Percentiles rank a stretch among this genome's conserved stretches.
These are phyloP conservation scores for Metarhizium guizhouense DNA, from an alignment of 2,329 filamentous ascomycete genomes.

Conservation along the genomic window DNA sequence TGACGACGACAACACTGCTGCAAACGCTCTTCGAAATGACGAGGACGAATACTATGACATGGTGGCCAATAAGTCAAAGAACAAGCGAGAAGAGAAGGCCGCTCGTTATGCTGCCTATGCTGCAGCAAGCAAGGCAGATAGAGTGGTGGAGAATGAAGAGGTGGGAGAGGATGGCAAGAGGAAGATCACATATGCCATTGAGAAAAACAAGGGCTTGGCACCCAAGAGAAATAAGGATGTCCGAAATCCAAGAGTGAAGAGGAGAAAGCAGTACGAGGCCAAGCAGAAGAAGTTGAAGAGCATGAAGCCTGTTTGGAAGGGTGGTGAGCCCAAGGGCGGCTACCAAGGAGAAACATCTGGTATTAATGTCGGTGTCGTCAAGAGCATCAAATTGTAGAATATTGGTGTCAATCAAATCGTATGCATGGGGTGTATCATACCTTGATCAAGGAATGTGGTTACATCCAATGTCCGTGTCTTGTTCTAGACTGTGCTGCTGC, in stretches of 20 bases:
- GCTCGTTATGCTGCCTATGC: slow-evolving; percentile 46
- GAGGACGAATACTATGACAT: slow-evolving; percentile 85
- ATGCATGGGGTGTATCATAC: neutral
- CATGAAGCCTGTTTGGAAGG: slow-evolving; percentile 78
- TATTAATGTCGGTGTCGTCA: slow-evolving; percentile 89
- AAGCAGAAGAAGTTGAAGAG: slow-evolving; percentile 96
- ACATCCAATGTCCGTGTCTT: neutral
- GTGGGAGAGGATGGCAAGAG: slow-evolving; percentile 80
- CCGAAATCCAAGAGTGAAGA: slow-evolving; percentile 93
- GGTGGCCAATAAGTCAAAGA: slow-evolving; percentile 59
- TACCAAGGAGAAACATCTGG: slow-evolving; percentile 90
- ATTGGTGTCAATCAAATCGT: neutral
- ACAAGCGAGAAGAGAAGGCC: slow-evolving; percentile 66
- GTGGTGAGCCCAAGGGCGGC: slow-evolving; percentile 72
- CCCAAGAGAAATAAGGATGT: slow-evolving; percentile 90
- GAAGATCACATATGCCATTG: slow-evolving; percentile 85
- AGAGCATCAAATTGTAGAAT: slow-evolving; percentile 77
- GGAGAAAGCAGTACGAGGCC: slow-evolving; percentile 90
- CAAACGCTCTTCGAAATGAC: slow-evolving; percentile 43
- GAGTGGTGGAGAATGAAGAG: slow-evolving; percentile 55
- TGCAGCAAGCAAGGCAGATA: slow-evolving; percentile 54
- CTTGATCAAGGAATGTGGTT: neutral
- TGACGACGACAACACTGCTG: slow-evolving; percentile 52
- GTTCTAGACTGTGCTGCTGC: no score
- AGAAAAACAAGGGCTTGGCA: slow-evolving; percentile 94